Percentiles rank a stretch among this genome's conserved stretches.
Evolutionary conservation across 108 stramenopile species (phyloP).

Genomic region (Stephanodiscus triporus): DNA sequence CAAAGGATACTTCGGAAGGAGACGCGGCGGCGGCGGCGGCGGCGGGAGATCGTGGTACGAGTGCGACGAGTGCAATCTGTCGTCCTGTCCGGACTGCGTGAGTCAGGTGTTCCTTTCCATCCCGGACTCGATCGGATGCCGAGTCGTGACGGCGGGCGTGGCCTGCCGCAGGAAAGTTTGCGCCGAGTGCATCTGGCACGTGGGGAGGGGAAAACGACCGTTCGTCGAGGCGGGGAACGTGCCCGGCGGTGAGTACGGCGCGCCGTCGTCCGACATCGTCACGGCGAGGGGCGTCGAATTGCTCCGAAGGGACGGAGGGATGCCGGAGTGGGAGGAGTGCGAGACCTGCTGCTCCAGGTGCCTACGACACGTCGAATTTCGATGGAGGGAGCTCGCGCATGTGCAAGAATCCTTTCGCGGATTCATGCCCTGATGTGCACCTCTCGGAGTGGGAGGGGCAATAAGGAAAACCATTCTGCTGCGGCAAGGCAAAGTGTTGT

Average conservation of each 20-base stretch:
- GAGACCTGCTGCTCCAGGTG: constrained; percentile 17
- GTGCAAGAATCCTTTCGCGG: constrained; percentile 13
- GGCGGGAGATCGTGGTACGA: constrained; percentile 26
- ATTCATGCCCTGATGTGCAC: constrained; percentile 23
- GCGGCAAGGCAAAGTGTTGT: no score
- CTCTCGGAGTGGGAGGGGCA: no score
- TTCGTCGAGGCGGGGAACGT: neutral
- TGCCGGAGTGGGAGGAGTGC: constrained; percentile 6
- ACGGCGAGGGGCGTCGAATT: neutral
- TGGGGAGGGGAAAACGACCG: constrained; percentile 2
- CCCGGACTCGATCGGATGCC: neutral
- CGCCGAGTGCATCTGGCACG: constrained; percentile 3
- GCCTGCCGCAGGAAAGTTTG: constrained; percentile 8
- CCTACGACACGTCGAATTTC: constrained; percentile 19
- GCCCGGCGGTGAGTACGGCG: constrained; percentile 5
- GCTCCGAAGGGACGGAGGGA: neutral
- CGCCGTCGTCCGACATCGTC: neutral
- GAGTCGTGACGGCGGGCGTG: constrained; percentile 5
- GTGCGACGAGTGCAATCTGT: constrained; percentile 40
- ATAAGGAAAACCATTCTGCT: no score
- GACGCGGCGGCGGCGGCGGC: neutral
- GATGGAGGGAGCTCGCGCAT: constrained; percentile 16
- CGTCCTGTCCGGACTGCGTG: constrained; percentile 13
- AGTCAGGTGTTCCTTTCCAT: constrained; percentile 4
- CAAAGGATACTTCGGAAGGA: no score